Evolutionary conservation across 2,329 filamentous ascomycete species (phyloP).

Genomic region (Scedosporium aurantiacum): DNA sequence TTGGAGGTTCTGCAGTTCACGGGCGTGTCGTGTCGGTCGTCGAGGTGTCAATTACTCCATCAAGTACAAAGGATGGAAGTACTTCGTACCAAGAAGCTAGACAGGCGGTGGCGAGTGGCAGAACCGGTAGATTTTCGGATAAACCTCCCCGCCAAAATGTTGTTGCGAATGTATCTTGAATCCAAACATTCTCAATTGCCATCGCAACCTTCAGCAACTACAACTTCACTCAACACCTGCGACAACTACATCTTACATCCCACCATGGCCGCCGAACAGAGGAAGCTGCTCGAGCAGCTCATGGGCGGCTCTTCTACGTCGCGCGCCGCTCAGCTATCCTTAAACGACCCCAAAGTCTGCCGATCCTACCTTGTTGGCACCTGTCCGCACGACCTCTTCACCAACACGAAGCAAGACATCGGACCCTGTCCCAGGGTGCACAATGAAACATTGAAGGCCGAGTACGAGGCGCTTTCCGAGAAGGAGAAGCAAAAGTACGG

Average conservation of each 20-base stretch:
- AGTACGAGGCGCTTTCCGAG: slow-evolving; percentile 68
- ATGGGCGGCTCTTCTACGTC: slow-evolving; percentile 67
- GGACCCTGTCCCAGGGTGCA: slow-evolving; percentile 83
- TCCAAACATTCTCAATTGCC: background rate
- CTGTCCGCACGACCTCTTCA: slow-evolving; percentile 97
- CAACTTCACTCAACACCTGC: background rate
- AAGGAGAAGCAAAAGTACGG: slow-evolving; percentile 67
- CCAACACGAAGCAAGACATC: slow-evolving; percentile 96
- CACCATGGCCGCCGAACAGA: slow-evolving; percentile 88
- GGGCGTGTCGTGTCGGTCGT: background rate
- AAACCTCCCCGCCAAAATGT: background rate
- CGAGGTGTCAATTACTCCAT: background rate
- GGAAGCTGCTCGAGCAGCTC: slow-evolving; percentile 96
- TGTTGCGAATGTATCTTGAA: background rate
- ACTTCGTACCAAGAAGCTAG: no score
- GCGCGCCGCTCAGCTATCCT: slow-evolving; percentile 69
- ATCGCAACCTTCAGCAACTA: background rate
- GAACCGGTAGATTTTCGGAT: background rate
- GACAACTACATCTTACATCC: background rate
- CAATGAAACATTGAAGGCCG: slow-evolving; percentile 74
- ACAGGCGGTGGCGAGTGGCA: background rate
- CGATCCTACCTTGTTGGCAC: slow-evolving; percentile 87
- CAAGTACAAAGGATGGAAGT: no score
- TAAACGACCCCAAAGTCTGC: slow-evolving; percentile 88
- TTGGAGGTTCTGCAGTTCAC: background rate